Conservation (phyloP, 345 rosid genomes). For the Abelmoschus esculentus region DNA sequence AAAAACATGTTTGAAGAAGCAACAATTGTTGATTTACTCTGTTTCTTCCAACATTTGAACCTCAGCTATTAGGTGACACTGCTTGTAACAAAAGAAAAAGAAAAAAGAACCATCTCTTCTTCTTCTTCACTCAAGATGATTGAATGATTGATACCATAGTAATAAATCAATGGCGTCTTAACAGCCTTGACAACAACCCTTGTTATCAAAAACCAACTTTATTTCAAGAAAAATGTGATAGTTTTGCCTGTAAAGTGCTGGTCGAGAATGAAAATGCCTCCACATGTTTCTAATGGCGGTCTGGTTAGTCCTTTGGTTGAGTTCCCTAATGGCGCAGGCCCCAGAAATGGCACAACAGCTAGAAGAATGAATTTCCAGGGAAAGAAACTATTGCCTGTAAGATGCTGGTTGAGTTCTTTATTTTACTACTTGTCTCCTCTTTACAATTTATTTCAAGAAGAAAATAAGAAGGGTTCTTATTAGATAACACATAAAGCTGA, state of each 20-base stretch:
- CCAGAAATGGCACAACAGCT: neutral
- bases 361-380: neutral
- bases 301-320: neutral
- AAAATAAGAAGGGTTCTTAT: conserved; percentile 15
- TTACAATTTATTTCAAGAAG: neutral
- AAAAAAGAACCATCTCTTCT: conserved; percentile 27
- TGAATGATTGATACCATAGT: neutral
- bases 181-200: too few species aligned
- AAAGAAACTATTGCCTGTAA: neutral
- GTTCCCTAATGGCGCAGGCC: neutral
- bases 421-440: neutral
- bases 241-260: too few species aligned
- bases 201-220: neutral
- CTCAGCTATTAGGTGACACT: neutral
- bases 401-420: too few species aligned
- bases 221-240: too few species aligned
- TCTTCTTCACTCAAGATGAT: conserved; percentile 14
- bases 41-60: conserved; percentile 10
- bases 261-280: neutral
- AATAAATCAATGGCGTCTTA: neutral
- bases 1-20: neutral
- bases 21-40: too few species aligned
- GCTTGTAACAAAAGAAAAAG: conserved; percentile 38
- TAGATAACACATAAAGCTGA: neutral
- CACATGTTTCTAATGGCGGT: neutral